Conservation (phyloP, 2,329 filamentous ascomycete species). For the Proliferodiscus dingleyae region DNA sequence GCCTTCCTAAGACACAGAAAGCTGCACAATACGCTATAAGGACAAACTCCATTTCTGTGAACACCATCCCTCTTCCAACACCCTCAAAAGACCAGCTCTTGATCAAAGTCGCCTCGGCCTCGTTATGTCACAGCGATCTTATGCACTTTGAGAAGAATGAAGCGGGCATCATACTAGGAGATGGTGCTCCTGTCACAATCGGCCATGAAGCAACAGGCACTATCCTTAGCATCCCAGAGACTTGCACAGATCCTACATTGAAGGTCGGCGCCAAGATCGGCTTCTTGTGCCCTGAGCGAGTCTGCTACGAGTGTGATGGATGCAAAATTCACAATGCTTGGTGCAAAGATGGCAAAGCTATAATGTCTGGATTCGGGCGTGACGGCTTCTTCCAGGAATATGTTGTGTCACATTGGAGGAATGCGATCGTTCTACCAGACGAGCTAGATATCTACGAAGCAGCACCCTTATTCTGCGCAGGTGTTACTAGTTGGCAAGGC, state of each 20-base stretch:
- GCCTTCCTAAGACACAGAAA: slow-evolving; percentile 3
- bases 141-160: slow-evolving; percentile 17
- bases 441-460: slow-evolving; percentile 32
- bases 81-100: slow-evolving; percentile 38
- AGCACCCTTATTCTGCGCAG: slow-evolving; percentile 46
- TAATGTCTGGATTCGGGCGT: slow-evolving; percentile 37
- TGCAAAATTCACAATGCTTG: slow-evolving; percentile 41
- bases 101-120: slow-evolving; percentile 35
- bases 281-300: slow-evolving; percentile 10
- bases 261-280: slow-evolving; percentile 14
- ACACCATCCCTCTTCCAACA: slow-evolving; percentile 38
- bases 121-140: slow-evolving; percentile 37
- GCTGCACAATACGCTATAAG: slow-evolving; percentile 4
- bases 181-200: slow-evolving; percentile 11
- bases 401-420: slow-evolving; percentile 41
- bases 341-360: slow-evolving; percentile 36
- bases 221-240: slow-evolving; percentile 11
- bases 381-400: slow-evolving; percentile 46
- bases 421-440: slow-evolving; percentile 38
- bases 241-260: slow-evolving; percentile 6
- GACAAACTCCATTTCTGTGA: slow-evolving; percentile 5
- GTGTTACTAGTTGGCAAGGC: slow-evolving; percentile 35
- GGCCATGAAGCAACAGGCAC: slow-evolving; percentile 18
- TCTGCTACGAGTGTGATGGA: slow-evolving; percentile 35
- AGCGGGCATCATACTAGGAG: slow-evolving; percentile 3